These are phyloP conservation scores for Fusarium fujikuroi DNA, from an alignment of 2,329 filamentous ascomycete species.

Conservation along the genomic window DNA sequence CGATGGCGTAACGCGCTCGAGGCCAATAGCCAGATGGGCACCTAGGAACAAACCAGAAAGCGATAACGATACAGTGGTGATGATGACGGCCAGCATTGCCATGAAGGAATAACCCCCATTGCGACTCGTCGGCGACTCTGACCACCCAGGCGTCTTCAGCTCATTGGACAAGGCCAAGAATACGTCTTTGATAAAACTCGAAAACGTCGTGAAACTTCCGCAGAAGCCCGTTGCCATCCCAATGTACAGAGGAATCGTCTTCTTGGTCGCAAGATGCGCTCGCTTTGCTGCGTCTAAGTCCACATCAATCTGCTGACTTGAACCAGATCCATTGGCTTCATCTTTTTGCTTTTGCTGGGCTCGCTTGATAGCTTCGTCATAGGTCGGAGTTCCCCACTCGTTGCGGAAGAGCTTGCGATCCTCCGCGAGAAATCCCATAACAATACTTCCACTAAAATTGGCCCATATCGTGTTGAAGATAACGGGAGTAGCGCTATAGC, in stretches of 20 bases:
- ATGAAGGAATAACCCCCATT: conserved; percentile 85
- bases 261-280: conserved; percentile 74
- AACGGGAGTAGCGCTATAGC: conserved; percentile 80
- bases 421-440: conserved; percentile 88
- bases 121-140: conserved; percentile 56
- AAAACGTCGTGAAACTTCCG: conserved; percentile 91
- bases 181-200: conserved; percentile 81
- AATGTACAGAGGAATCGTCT: conserved; percentile 88
- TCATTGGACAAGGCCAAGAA: conserved; percentile 85
- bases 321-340: conserved; percentile 49
- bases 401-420: conserved; percentile 79
- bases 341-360: conserved; percentile 49
- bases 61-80: conserved; percentile 77
- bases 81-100: conserved; percentile 79
- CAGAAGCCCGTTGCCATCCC: conserved; percentile 89
- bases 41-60: conserved; percentile 77
- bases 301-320: conserved; percentile 27
- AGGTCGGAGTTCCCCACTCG: conserved; percentile 67
- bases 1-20: conserved; percentile 68
- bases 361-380: conserved; percentile 50
- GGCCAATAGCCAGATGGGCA: conserved; percentile 75
- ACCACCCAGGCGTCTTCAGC: conserved; percentile 57
- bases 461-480: conserved; percentile 84
- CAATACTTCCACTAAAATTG: conserved; percentile 81
- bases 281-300: conserved; percentile 62